Base-by-base conservation (phyloP, 2,329 filamentous ascomycete species). In the Aspergillus thermomutatus region DNA sequence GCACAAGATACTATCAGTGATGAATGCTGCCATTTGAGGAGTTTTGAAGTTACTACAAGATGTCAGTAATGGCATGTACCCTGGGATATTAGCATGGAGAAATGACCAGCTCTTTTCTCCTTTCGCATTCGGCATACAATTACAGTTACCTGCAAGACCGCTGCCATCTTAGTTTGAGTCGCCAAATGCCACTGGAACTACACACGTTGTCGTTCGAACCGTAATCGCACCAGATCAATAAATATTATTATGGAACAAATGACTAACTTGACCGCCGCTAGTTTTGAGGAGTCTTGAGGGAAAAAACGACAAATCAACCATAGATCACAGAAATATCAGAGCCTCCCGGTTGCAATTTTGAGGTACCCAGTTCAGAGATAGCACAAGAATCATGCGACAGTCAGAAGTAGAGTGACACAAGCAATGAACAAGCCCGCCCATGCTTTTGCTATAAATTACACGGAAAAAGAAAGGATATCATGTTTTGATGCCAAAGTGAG, bases 371-470 rank as follows among this genome's bases (percentile, higher is more conserved):
- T 51, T 55, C 51, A 58, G 48, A 53, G 55, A 65, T 50, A 61
- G 60, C 50, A 54, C 56, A 54, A 60, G 54, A 57, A 63, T 60
- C 51, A 58, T 53, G 49, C 51, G 60, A 58, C 52, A 55, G 27
- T 59, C n/a, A 55, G 58, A 49, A 54, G 31, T 53, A 37, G 10
- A 52, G 26, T 46, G 46, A 63, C 60, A 54, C 49, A 60, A 64
- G 45, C 14, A 59, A 58, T 50, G 47, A 65, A 60, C 53, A 65
- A 61, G 63, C 65, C 68, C 60, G 64, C 68, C 66, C 68, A 69
- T 64, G 66, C 70, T 70, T 71, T 70, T 71, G 60, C 72, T 72
- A 66, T 72, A 46, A 26, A 23, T 46, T 46, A 67, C 72, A 72
- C 67, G 72, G 40, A 50, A 53, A 54, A 54, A 54, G 21, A 3